Percentiles rank a stretch among this genome's conserved stretches.
Conservation (phyloP, 139 green algal genomes). For the Nannochloris sp. region DNA sequence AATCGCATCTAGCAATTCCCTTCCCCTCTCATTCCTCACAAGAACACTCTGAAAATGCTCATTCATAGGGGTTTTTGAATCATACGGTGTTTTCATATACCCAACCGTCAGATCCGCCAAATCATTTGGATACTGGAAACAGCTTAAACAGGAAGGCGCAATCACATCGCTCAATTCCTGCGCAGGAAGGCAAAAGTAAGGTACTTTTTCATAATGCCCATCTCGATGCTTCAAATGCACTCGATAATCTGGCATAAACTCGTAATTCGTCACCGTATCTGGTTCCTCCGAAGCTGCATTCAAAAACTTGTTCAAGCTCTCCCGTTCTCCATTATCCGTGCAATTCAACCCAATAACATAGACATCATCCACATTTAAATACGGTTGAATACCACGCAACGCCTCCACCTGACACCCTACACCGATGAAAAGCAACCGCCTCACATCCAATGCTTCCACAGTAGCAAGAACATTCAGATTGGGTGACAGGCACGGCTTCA, state of each 20-base stretch:
- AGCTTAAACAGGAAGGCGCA: constrained; percentile 84
- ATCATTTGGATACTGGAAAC: constrained; percentile 96
- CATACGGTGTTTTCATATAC: constrained; percentile 89
- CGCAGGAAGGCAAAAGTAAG: constrained; percentile 94
- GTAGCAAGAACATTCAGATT: constrained; percentile 88
- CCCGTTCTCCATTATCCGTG: constrained; percentile 78
- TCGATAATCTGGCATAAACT: constrained; percentile 80
- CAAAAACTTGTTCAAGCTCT: constrained; percentile 85
- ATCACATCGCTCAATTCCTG: constrained; percentile 92
- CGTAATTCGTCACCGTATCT: constrained; percentile 82
- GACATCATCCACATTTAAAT: constrained; percentile 83
- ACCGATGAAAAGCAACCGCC: constrained; percentile 87
- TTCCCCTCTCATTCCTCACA: constrained; percentile 73
- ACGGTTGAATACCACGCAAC: constrained; percentile 74
- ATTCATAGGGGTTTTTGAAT: constrained; percentile 68
- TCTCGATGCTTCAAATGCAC: constrained; percentile 81
- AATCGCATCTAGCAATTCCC: constrained; percentile 65
- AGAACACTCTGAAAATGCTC: constrained; percentile 84
- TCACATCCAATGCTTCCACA: constrained; percentile 79
- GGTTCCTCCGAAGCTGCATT: constrained; percentile 60
- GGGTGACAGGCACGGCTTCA: constrained; percentile 87
- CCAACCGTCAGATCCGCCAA: constrained; percentile 88
- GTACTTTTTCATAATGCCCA: constrained; percentile 80
- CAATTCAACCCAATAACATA: constrained; percentile 94
- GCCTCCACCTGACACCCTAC: constrained; percentile 90